These are phyloP conservation scores for Xanthoceras sorbifolium DNA, from an alignment of 345 rosid genomes.

Conservation along the genomic window DNA sequence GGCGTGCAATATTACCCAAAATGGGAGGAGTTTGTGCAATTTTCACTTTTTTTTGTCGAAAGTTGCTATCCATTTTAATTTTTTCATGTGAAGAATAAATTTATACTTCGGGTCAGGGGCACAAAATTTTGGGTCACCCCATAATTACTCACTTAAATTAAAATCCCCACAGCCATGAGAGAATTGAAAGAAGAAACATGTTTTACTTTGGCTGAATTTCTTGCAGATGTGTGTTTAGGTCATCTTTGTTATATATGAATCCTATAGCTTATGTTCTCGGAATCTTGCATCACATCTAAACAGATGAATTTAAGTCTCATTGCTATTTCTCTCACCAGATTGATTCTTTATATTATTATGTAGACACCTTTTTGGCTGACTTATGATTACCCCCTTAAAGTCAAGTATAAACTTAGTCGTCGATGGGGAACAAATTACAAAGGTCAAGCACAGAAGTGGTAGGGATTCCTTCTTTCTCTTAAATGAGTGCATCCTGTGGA, in stretches of 20 bases:
- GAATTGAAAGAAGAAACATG: conserved; percentile 86
- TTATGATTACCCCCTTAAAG: conserved; percentile 62
- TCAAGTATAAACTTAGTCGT: conserved; percentile 49
- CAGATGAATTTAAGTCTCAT: neutral
- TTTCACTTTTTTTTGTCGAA: too few species aligned
- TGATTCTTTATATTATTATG: conserved; percentile 13
- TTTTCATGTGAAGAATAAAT: too few species aligned
- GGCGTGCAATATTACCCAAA: too few species aligned
- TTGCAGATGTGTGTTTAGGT: conserved; percentile 59
- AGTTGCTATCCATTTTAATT: too few species aligned
- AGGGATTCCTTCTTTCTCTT: conserved; percentile 11
- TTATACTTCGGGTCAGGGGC: too few species aligned
- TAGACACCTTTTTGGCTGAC: conserved; percentile 81
- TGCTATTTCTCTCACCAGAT: conserved; percentile 11
- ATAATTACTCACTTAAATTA: too few species aligned
- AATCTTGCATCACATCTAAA: neutral
- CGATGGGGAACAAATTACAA: conserved; percentile 68
- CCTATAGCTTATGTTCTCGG: neutral
- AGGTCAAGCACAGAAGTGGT: conserved; percentile 92
- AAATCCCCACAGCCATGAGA: conserved; percentile 68
- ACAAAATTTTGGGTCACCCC: too few species aligned
- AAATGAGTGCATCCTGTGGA: conserved; percentile 6
- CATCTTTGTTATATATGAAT: neutral
- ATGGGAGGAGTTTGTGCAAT: too few species aligned
- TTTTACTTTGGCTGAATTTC: conserved; percentile 67